Percentiles rank a stretch among this genome's conserved stretches.
Evolutionary conservation across 1,284 basidiomycete genomes (phyloP).

Genomic region (Cutaneotrichosporon cyanovorans): DNA sequence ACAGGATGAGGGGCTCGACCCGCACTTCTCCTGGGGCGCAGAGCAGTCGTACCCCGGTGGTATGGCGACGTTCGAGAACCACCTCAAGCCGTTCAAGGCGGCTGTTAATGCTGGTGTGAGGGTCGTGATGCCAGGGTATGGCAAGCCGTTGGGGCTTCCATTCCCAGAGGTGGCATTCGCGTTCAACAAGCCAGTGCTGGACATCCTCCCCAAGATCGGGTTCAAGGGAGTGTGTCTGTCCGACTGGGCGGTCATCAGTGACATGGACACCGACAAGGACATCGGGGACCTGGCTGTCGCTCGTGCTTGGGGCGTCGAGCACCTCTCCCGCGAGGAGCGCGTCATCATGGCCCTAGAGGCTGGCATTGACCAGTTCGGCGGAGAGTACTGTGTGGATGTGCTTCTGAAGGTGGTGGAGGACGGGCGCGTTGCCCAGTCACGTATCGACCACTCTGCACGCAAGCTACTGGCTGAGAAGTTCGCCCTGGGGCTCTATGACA

Average conservation of each 20-base stretch:
- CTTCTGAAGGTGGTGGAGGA: constrained; percentile 8
- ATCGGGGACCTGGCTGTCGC: constrained; percentile 8
- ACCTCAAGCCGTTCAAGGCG: constrained; percentile 16
- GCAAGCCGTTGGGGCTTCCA: constrained; percentile 9
- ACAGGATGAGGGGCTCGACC: constrained; percentile 7
- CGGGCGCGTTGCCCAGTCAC: constrained; percentile 9
- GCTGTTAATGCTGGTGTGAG: constrained; percentile 11
- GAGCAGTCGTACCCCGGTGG: constrained; percentile 17
- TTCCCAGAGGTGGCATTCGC: constrained; percentile 15
- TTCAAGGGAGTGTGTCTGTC: constrained; percentile 14
- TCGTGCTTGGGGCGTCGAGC: constrained; percentile 16
- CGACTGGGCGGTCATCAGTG: constrained; percentile 15
- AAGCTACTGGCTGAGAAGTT: constrained; percentile 11
- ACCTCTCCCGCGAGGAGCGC: constrained; percentile 11
- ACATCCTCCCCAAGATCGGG: constrained; percentile 6
- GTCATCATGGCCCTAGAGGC: constrained; percentile 13
- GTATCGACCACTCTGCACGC: constrained; percentile 11
- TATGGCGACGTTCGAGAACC: constrained; percentile 10
- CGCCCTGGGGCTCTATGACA: constrained; percentile 12
- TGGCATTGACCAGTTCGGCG: constrained; percentile 18
- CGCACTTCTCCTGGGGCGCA: constrained; percentile 13
- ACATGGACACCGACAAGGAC: neutral
- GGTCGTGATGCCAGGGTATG: constrained; percentile 17
- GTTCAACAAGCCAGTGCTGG: constrained; percentile 14
- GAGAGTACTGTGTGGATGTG: constrained; percentile 8